Evolutionary conservation across 176 grass and related monocot genomes (phyloP), one percentile per base, ranked within the genome.

Genomic region (Triticum monococcum): DNA sequence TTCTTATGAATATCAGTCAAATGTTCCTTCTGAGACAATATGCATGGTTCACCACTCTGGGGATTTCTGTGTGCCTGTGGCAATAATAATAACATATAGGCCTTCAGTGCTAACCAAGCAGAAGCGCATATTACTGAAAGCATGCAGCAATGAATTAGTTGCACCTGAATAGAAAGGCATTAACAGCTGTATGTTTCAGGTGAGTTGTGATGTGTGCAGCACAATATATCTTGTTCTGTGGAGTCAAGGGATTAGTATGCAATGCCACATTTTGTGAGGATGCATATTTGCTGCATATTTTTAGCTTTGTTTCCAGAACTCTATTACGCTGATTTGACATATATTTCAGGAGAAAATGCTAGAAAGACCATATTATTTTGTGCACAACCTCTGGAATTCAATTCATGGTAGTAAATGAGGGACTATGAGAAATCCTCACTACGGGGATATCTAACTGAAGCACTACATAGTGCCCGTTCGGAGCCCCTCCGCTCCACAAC

Each of bases 351-450:
- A 79, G 23, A 50, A 50, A 77, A 12, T 5, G 17, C n/a, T 33
- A 56, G 25, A 18, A 48, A 67, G 61, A 4, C 16, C 41, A 50
- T 81, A 18, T 73, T 81, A 30, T 45, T 81, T 67, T 81, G 5
- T 33, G 79, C 36, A 79, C 59, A 67, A n/a, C 25, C 24, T 66
- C 5, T 81, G 79, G 63, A 68, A 50, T 81, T 12, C 11, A 81
- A 0, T 68, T 67, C 26, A 30, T 81, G 9, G 16, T 50, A 50
- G 38, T 59, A 59, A 22, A 1, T 59, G 18, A 20, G 1, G 20
- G 56, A 59, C 7, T 22, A 22, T 0, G 30, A 45, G 5, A 75
- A 62, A 75, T 57, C 32, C 33, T 60, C 59, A 59, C 18, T 31
- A 68, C 61, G 61, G 54, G 1, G 16, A 85, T 67, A 24, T 85